A percentile compares a stretch with the other conserved stretches of the same genome.
These are phyloP conservation scores for Penicilliopsis zonata DNA, from an alignment of 495 filamentous ascomycete species.

Conservation along the genomic window DNA sequence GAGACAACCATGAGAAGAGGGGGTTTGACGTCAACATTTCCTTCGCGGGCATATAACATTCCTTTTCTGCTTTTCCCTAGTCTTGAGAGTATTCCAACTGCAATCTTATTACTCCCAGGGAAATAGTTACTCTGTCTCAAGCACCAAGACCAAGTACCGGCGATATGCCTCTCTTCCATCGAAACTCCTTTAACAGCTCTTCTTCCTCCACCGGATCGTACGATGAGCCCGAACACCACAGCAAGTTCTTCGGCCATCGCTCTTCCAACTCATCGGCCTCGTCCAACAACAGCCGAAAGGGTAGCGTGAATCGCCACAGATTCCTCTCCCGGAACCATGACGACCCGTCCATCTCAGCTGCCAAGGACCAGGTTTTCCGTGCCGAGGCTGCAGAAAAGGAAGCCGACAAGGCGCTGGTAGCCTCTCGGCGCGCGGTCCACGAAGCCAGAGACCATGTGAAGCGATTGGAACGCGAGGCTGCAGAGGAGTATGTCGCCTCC, in stretches of 20 bases:
- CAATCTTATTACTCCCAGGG: too few species aligned
- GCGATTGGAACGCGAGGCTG: constrained; percentile 48
- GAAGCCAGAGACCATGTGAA: constrained; percentile 52
- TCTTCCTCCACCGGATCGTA: constrained; percentile 9
- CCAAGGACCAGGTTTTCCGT: constrained; percentile 41
- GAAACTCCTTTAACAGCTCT: constrained; percentile 10
- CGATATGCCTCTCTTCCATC: constrained; percentile 19
- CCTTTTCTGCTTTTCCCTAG: too few species aligned
- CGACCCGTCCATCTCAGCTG: constrained; percentile 46
- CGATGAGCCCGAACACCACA: constrained; percentile 3
- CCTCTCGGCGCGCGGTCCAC: constrained; percentile 42
- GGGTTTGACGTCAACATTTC: too few species aligned
- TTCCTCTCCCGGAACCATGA: constrained; percentile 36
- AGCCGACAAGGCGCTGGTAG: constrained; percentile 47
- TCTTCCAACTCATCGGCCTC: constrained; percentile 6
- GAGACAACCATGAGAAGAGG: too few species aligned
- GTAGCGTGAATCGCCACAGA: constrained; percentile 24
- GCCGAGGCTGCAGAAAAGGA: constrained; percentile 50
- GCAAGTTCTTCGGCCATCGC: constrained; percentile 6
- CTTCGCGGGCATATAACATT: too few species aligned
- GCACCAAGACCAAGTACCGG: too few species aligned
- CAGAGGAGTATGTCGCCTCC: constrained; percentile 35
- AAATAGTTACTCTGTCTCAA: too few species aligned
- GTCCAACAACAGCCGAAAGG: constrained; percentile 7
- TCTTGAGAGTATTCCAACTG: too few species aligned